Base-by-base conservation (phyloP, 257 asterid species). In the Nicotiana paniculata region DNA sequence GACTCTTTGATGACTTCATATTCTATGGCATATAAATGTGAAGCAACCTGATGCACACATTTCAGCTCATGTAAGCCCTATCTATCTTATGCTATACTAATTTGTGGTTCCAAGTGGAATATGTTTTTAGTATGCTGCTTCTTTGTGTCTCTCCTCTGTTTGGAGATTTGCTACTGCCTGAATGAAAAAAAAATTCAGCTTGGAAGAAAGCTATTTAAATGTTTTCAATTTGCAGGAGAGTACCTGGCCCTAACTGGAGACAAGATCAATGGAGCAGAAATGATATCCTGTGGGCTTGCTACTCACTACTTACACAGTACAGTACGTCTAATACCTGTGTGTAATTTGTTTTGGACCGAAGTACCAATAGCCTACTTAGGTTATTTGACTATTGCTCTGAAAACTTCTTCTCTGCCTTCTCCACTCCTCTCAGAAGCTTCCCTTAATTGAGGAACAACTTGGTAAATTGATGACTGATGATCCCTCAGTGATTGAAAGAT, bases 211-310 rank as follows among this genome's bases (percentile, higher is more conserved):
- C 48, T 16, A 67, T 67, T 64, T 32, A 26, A 51, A 75, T 72
- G 79, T 13, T 51, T 75, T 26, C 21, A 13, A 37, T 85, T 76
- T 79, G 85, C 93, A 96, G 98, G 98, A 85, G 99, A 96, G 85
- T 96, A 96, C 86, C 84, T 96, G 90, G 99, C 90, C 66, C 82
- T 96, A 70, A 96, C 98, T 12, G 99, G 99, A 80, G 95, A 86
- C 67, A 96, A 90, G 87, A 90, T 96, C 83, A 93, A 83, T 67
- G 99, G 99, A 77, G 90, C 83, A 9, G 98, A 96, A 89, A 93
- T 94, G 98, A 65, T 92, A 37, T 90, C 97, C 13, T 94, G 98
- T 86, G 99, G 99, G 83, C 98, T 96, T 81, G 98, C 99, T 28
- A 93, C 99, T 24, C 98, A 96, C 88, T 96, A 90, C 85, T 79